These are phyloP conservation scores for Zygosaccharomyces bailii DNA, from an alignment of 805 yeast species.

Conservation along the genomic window DNA sequence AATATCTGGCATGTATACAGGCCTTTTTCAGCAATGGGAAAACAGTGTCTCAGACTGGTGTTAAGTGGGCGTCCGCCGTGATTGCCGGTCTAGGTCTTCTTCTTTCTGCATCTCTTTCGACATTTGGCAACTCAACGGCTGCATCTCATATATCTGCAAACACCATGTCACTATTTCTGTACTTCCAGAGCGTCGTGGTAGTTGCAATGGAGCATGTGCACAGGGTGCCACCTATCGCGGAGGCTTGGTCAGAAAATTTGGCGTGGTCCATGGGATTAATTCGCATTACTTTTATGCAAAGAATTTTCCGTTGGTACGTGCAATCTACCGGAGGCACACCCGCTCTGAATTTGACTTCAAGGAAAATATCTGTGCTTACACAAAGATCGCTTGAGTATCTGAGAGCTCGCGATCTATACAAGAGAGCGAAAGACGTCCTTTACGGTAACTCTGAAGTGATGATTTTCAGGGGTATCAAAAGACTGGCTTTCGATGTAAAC, in stretches of 20 bases:
- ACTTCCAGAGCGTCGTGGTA: constrained; percentile 85
- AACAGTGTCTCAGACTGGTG: constrained; percentile 74
- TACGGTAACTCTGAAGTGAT: constrained; percentile 56
- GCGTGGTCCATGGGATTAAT: constrained; percentile 96
- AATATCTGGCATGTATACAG: constrained; percentile 67
- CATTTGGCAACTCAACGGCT: constrained; percentile 83
- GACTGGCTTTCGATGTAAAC: constrained; percentile 70
- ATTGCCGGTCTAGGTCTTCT: constrained; percentile 85
- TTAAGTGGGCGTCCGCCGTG: constrained; percentile 91
- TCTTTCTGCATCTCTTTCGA: constrained; percentile 74
- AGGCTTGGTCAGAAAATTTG: constrained; percentile 86
- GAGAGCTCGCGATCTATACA: constrained; percentile 26
- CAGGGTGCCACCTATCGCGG: constrained; percentile 86
- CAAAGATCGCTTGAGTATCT: constrained; percentile 46
- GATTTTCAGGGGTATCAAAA: constrained; percentile 81
- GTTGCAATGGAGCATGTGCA: constrained; percentile 83
- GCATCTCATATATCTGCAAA: constrained; percentile 88
- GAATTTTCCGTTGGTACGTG: constrained; percentile 77
- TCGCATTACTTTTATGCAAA: constrained; percentile 75
- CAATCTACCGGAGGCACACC: constrained; percentile 90
- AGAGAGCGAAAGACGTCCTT: constrained; percentile 39
- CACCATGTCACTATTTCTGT: constrained; percentile 75
- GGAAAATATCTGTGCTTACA: constrained; percentile 64
- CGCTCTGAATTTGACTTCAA: constrained; percentile 56
- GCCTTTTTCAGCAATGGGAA: constrained; percentile 72